Base-by-base conservation (phyloP, 768 basidiomycete species). In the Tephrocybe rancida region DNA sequence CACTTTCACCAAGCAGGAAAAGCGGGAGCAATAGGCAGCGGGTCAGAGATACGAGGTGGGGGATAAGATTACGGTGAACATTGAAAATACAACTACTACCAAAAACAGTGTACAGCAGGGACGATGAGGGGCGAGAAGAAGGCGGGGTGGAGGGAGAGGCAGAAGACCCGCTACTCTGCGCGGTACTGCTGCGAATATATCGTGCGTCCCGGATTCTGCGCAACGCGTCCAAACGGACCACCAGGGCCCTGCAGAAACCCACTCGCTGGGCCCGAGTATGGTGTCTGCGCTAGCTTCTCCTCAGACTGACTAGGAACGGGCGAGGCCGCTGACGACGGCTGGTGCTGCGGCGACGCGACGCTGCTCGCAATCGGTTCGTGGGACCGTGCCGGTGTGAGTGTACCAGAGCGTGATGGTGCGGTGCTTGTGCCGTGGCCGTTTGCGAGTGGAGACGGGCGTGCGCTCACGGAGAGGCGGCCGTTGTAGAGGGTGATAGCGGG, bases 151-250 rank as follows among this genome's bases (percentile, higher is more conserved):
- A 52, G 43, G 14, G 22, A 30, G 21, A 13, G 6, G 21, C 19
- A 44, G 27, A 9, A 22, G 48, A 21, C 9, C 19, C 35, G 41
- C 56, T 60, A 62, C 13, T 62, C 61, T 49, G 49, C 11, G 39
- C 46, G 61, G 37, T 49, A 54, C 37, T 64, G 52, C 38, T 83
- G 82, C 41, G 84, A 82, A 65, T 86, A 85, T 56, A 86, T 84
- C 26, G 85, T 86, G 59, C 84, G 82, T 52, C 84, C 84, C 2
- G 81, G 75, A 52, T 81, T 83, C 62, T 77, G 75, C 21, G 64
- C 52, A 39, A 69, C 58, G 49, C 71, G 72, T 37, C 73, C 73
- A 62, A 80, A 78, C 5, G 76, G 62, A 27, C 64, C 68, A 16
- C 63, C 68, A 19, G 80, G 66, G 11, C 77, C 79, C 52, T 74